phyloP scores from a whole-genome alignment of 495 filamentous ascomycete species.

The Parathielavia hyrcaniae region DNA sequence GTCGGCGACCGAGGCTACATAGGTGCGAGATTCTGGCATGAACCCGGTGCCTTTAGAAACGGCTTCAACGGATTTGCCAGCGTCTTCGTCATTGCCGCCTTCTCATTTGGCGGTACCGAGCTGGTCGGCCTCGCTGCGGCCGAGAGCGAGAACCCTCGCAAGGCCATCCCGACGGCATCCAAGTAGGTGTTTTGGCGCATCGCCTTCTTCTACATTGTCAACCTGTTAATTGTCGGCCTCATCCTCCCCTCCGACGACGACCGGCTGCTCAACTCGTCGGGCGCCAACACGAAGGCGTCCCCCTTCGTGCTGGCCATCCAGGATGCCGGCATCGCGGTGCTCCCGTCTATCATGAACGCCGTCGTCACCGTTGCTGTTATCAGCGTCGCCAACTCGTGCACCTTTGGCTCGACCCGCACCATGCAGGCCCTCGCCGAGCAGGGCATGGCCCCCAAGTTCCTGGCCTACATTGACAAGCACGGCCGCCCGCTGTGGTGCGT shows the following conservation, averaged over 20 bases:
- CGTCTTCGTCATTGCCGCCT: constrained; percentile 62
- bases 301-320: constrained; percentile 66
- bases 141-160: constrained; percentile 70
- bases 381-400: constrained; percentile 57
- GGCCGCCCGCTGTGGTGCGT: constrained; percentile 53
- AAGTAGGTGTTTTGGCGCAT: constrained; percentile 83
- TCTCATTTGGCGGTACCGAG: constrained; percentile 66
- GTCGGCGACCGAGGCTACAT: constrained; percentile 65
- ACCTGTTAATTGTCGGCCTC: constrained; percentile 55
- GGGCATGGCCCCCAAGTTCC: constrained; percentile 53
- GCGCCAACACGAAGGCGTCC: constrained; percentile 43
- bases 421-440: constrained; percentile 54
- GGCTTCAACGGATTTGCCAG: constrained; percentile 63
- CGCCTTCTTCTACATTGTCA: constrained; percentile 71
- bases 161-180: constrained; percentile 70
- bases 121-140: constrained; percentile 69
- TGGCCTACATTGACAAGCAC: constrained; percentile 51
- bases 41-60: constrained; percentile 59
- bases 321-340: constrained; percentile 56
- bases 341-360: constrained; percentile 65
- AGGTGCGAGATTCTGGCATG: constrained; percentile 47
- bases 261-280: constrained; percentile 37
- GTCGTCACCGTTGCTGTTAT: constrained; percentile 58
- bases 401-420: constrained; percentile 57
- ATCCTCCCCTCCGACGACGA: constrained; percentile 43